Conservation (phyloP, 176 grass and related monocot species). For the Zea mays region Zm-B73-REFERENCE-NAM-5.0 NC_050096.1:77965501-77966000, state of each 20-base stretch:
- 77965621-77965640: neutral
- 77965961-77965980: neutral
- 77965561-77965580: neutral
- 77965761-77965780: neutral
- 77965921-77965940: neutral
- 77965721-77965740: constrained; percentile 43
- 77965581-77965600: neutral
- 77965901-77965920: neutral
- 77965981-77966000: neutral
- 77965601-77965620: neutral
- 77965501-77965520: neutral
- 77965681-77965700: neutral
- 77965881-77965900: neutral
- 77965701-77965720: constrained; percentile 41
- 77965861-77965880: neutral
- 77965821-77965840: neutral
- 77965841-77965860: neutral
- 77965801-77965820: neutral
- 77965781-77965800: neutral
- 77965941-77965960: neutral
- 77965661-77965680: neutral
- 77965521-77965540: neutral
- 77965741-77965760: neutral
- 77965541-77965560: neutral
- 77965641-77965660: neutral